A percentile compares a stretch with the other conserved stretches of the same genome.
Evolutionary conservation across 208 protist genomes (phyloP).

Genomic region (Borovskyia barvae): DNA sequence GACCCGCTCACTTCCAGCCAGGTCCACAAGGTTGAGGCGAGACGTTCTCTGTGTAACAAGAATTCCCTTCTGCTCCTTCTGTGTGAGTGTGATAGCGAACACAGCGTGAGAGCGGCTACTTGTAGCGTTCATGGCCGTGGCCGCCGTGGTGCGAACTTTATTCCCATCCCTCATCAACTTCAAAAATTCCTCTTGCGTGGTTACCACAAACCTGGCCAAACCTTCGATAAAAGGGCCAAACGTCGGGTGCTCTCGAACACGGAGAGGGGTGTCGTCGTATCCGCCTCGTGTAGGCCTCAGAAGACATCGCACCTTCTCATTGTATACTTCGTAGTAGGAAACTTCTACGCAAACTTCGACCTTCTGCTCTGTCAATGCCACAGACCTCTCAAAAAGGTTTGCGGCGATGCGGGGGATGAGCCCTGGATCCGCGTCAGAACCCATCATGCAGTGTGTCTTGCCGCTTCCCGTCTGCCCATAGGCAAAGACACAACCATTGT

Average conservation of each 20-base stretch:
- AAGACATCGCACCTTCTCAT: constrained; percentile 83
- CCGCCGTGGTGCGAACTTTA: constrained; percentile 78
- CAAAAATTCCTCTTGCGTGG: constrained; percentile 57
- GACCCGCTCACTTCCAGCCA: constrained; percentile 81
- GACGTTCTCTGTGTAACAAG: constrained; percentile 56
- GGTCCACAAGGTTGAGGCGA: constrained; percentile 74
- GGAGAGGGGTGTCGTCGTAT: constrained; percentile 65
- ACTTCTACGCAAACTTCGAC: constrained; percentile 80
- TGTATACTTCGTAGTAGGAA: constrained; percentile 92
- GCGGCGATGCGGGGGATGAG: constrained; percentile 71
- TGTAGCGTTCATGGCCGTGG: constrained; percentile 91
- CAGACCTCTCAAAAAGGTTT: constrained; percentile 45
- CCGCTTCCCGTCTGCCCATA: constrained; percentile 90
- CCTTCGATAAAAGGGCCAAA: constrained; percentile 81
- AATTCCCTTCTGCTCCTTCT: constrained; percentile 42
- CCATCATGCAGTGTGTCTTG: constrained; percentile 88
- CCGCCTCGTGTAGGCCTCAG: constrained; percentile 50
- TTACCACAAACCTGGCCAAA: constrained; percentile 70
- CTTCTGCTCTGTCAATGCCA: constrained; percentile 30
- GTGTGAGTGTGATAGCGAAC: constrained; percentile 83
- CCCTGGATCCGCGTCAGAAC: constrained; percentile 32
- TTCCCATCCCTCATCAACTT: constrained; percentile 85
- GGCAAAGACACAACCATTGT: constrained; percentile 88
- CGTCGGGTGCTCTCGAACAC: constrained; percentile 78
- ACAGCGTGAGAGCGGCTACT: constrained; percentile 90